Conservation (phyloP, 2,329 filamentous ascomycete genomes). For the Samsoniella hepiali region DNA sequence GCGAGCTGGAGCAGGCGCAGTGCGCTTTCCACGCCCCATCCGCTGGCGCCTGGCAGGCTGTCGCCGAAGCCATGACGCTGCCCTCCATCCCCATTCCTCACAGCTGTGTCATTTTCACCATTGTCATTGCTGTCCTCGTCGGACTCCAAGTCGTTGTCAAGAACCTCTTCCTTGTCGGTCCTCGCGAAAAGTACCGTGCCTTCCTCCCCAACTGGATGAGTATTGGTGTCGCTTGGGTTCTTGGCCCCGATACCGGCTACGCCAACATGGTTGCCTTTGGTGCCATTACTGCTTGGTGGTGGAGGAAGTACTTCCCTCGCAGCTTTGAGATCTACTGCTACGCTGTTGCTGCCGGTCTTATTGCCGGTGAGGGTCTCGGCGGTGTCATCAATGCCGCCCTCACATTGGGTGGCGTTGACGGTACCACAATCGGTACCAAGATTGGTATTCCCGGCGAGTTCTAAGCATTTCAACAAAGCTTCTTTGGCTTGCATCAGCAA, state of each 20-base stretch:
- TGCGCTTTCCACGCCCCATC: slow-evolving; percentile 62
- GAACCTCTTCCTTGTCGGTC: slow-evolving; percentile 46
- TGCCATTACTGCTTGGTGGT: slow-evolving; percentile 42
- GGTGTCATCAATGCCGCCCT: slow-evolving; percentile 49
- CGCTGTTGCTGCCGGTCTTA: slow-evolving; percentile 53
- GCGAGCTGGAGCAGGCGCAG: slow-evolving; percentile 30
- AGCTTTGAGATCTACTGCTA: slow-evolving; percentile 51
- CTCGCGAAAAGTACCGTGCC: slow-evolving; percentile 43
- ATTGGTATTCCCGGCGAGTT: slow-evolving; percentile 21
- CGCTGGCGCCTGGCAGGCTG: slow-evolving; percentile 63
- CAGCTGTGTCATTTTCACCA: slow-evolving; percentile 48
- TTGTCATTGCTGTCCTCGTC: slow-evolving; percentile 45
- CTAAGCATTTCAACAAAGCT: not conserved
- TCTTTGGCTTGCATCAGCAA: not conserved
- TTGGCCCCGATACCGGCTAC: slow-evolving; percentile 47
- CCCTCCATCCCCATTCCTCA: slow-evolving; percentile 48
- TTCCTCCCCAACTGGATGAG: slow-evolving; percentile 56
- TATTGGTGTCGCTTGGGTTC: slow-evolving; percentile 49
- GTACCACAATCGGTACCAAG: slow-evolving; percentile 11
- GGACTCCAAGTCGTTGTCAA: slow-evolving; percentile 43
- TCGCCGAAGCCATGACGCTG: slow-evolving; percentile 55
- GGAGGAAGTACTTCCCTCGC: slow-evolving; percentile 45
- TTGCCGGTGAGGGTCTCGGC: slow-evolving; percentile 55
- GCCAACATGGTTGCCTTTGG: slow-evolving; percentile 50
- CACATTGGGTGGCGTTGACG: slow-evolving; percentile 25